Base-by-base conservation (phyloP, 1,284 basidiomycete genomes). In the Rhodofomes roseus region DNA sequence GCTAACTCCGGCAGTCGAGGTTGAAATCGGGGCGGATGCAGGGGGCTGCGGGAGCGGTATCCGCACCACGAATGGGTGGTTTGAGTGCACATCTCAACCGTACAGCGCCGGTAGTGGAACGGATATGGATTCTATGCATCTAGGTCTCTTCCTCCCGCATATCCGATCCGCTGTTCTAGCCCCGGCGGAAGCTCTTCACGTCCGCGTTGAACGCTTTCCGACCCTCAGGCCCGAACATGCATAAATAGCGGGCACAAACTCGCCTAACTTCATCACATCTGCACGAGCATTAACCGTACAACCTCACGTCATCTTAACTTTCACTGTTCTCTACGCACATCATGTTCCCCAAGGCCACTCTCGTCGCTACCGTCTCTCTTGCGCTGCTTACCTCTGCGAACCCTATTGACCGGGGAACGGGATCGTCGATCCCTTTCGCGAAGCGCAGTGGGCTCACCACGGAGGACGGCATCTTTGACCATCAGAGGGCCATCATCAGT, bases 311-410 rank as follows among this genome's bases (percentile, higher is more conserved):
- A 29, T 18, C 44, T 51, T 40, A 39, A 43, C 29, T 25, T 16
- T 31, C 40, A 25, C 29, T 22, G n/a, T 31, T n/a, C 11, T 27
- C 22, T 23, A 16, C 55, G 44, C 41, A 46, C 25, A 29, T 25
- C 50, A 72, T 72, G 71, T 69, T 71, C 60, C 61, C 65, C 63
- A 69, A 68, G 58, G 60, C 66, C 14, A 54, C 62, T 46, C 57
- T 73, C 25, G 25, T 71, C 54, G 20, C 20, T 16, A 57, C 65
- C 25, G 64, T 72, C 51, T 62, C 68, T 34, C 67, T 71, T 41
- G 68, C 64, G 18, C 57, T 72, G 39, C 48, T 68, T 27, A 65
- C 64, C 34, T 44, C 67, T 40, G 69, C 71, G 25, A 65, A 59
- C 25, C 71, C 70, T 48, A 57, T 71, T 34, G 59, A 56, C 18